phyloP scores from a whole-genome alignment of 805 yeast genomes.

The Kuraishia molischiana region DNA sequence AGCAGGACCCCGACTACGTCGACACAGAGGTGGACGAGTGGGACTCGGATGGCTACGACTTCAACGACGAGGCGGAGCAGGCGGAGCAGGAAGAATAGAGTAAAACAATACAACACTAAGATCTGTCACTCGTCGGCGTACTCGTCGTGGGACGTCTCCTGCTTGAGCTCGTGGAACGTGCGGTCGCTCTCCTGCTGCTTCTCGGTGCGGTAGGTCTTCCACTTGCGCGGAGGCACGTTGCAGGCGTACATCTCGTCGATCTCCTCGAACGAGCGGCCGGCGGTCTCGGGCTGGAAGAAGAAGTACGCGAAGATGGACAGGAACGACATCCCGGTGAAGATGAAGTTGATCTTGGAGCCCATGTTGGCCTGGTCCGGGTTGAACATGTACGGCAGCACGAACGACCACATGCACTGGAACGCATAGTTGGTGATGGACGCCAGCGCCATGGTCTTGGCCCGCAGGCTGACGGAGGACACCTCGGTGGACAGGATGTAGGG shows the following conservation, averaged over 20 bases:
- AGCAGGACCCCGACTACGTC: background rate
- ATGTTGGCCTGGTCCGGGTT: constrained; percentile 35
- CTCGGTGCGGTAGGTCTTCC: constrained; percentile 8
- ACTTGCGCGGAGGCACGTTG: constrained; percentile 20
- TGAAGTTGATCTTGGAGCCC: constrained; percentile 38
- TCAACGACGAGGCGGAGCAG: background rate
- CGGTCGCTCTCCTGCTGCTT: too few species aligned
- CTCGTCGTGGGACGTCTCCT: too few species aligned
- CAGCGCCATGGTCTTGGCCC: constrained; percentile 29
- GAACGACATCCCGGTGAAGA: constrained; percentile 30
- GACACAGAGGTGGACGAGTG: background rate
- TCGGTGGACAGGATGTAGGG: constrained; percentile 29
- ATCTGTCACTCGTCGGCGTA: too few species aligned
- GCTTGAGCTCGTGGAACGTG: too few species aligned
- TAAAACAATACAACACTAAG: too few species aligned
- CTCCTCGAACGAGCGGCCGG: constrained; percentile 48
- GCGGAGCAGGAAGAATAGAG: too few species aligned
- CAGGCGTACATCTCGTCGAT: constrained; percentile 41
- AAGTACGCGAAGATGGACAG: constrained; percentile 25
- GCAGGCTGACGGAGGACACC: constrained; percentile 24
- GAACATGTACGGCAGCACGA: constrained; percentile 38
- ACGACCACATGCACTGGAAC: constrained; percentile 22
- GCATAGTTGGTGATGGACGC: constrained; percentile 20
- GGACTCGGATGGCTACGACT: background rate
- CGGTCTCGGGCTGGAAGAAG: constrained; percentile 46